Evolutionary conservation across 2,329 filamentous ascomycete genomes (phyloP).

Genomic region (Aureobasidium sp.): DNA sequence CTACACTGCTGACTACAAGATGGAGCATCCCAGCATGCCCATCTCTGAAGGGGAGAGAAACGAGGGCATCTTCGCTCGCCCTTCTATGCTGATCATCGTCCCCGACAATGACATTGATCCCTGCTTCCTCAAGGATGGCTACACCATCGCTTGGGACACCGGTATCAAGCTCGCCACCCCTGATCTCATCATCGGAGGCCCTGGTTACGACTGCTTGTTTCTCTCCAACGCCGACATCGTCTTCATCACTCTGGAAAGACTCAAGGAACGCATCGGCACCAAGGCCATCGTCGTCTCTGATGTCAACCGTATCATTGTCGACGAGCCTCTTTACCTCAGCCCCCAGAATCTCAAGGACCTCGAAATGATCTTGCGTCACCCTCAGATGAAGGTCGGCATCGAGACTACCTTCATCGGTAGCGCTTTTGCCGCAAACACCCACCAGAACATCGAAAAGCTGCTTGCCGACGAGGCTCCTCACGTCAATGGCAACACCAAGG

Average conservation of each 20-base stretch:
- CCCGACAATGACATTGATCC: not conserved
- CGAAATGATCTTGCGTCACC: not conserved
- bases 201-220: not conserved
- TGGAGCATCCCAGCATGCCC: not conserved
- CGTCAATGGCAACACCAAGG: too few species aligned
- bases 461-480: too few species aligned
- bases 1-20: not conserved
- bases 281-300: not conserved
- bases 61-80: not conserved
- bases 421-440: not conserved
- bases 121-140: not conserved
- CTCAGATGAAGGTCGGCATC: not conserved
- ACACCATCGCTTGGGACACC: not conserved
- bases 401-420: not conserved
- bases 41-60: not conserved
- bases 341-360: not conserved
- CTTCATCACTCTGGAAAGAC: not conserved
- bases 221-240: not conserved
- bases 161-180: not conserved
- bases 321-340: conserved; percentile 1
- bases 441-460: not conserved
- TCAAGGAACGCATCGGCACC: not conserved
- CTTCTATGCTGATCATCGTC: not conserved
- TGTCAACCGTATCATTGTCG: not conserved
- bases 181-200: not conserved